Percentiles rank a stretch among this genome's conserved stretches.
phyloP scores from a whole-genome alignment of 163 green algal genomes.

The Scenedesmus sp. region DNA sequence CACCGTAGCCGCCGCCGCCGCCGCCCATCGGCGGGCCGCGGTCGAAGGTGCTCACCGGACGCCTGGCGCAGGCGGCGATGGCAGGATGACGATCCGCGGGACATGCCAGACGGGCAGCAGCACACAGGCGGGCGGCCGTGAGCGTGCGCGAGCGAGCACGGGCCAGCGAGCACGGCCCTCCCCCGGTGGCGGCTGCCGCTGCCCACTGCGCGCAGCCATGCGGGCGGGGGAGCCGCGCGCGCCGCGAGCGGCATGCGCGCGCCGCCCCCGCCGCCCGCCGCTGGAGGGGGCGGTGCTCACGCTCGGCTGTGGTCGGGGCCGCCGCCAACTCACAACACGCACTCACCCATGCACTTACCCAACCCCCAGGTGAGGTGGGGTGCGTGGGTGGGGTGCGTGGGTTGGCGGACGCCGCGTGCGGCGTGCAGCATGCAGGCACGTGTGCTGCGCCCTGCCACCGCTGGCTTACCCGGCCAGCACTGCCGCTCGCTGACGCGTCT shows the following conservation, averaged over 20 bases:
- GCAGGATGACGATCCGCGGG: no score
- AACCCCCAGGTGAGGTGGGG: not conserved
- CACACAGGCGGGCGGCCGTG: no score
- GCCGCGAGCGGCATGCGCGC: no score
- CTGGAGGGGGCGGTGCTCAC: not conserved
- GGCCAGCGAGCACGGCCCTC: not conserved
- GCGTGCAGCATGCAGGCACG: not conserved
- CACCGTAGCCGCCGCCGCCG: not conserved
- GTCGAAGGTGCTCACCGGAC: not conserved
- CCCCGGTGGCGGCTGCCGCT: conserved; percentile 13
- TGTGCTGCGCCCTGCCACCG: conserved; percentile 2
- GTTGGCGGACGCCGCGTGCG: no score
- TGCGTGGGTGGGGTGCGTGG: no score
- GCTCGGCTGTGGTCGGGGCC: not conserved
- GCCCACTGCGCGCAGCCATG: not conserved
- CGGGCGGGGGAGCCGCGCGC: no score
- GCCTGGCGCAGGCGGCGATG: no score
- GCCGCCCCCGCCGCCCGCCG: no score
- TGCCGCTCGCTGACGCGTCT: not conserved
- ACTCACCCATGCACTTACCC: conserved; percentile 42
- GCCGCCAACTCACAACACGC: not conserved
- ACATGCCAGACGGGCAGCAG: no score
- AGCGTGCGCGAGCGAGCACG: no score
- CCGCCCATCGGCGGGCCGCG: not conserved
- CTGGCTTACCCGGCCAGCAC: no score